Evolutionary conservation across 306 rosid species (phyloP), one percentile per base, ranked within the genome.

Genomic region (Bauhinia variegata): DNA sequence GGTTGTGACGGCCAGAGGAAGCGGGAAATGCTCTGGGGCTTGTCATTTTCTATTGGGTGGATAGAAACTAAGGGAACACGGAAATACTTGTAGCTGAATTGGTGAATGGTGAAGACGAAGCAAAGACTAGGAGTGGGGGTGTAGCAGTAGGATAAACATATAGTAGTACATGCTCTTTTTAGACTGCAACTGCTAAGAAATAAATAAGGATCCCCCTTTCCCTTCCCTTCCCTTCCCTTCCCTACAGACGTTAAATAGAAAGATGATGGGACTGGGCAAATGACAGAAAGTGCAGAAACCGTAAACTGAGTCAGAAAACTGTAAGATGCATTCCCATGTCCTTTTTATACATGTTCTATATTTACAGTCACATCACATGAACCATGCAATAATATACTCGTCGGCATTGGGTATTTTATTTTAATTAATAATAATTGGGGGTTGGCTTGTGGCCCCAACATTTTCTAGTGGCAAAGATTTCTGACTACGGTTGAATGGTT

Each of bases 401-500:
- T 36, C 5, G 12, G 38, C 70, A 42, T 38, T 0, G 41, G 62
- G 70, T n/a, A 41, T 39, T 23, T 39, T 70, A 33, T 34, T 66
- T 15, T 65, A 44, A 39, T 63, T 30, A 68, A 63, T 63, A 47
- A 54, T 18, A n/a, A n/a, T n/a, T n/a, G 23, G 54, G 0, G 63
- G 59, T 65, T 18, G 71, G 60, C n/a, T n/a, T n/a, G n/a, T 37
- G 72, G 50, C 63, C 63, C 38, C 49, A 0, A 0, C 57, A 33
- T 43, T 74, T 68, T 53, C 62, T 28, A 11, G 41, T 28, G 46
- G 11, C 68, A 53, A n/a, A 47, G 23, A 65, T 75, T 58, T 61
- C 48, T 23, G 37, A 12, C 16, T 38, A 36, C 23, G 28, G 11
- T 37, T 72, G 4, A 1, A 71, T 48, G 48, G 12, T 42, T 42